A percentile compares a stretch with the other conserved stretches of the same genome.
Conservation (phyloP, 1,284 basidiomycete species). For the Puccinia hordei region DNA sequence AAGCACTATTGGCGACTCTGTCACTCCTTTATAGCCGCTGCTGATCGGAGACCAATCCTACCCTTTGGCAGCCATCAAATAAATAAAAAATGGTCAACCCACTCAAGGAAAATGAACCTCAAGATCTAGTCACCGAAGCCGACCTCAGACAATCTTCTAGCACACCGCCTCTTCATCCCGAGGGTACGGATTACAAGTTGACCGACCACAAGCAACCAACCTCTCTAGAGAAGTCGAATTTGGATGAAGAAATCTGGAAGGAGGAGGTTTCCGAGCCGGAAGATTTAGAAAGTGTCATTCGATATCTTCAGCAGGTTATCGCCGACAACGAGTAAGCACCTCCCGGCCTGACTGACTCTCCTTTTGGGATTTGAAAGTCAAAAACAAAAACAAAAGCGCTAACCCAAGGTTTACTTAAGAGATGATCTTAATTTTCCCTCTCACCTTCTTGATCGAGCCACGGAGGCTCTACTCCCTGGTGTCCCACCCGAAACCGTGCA, state of each 20-base stretch:
- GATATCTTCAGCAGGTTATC: slow-evolving; percentile 32
- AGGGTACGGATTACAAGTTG: background rate
- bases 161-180: background rate
- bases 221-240: background rate
- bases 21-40: background rate
- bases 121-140: background rate
- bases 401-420: background rate
- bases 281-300: slow-evolving; percentile 33
- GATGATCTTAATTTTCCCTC: slow-evolving; percentile 46
- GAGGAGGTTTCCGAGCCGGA: slow-evolving; percentile 40
- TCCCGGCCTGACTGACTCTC: background rate
- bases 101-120: background rate
- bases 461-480: slow-evolving; percentile 37
- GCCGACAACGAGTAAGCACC: slow-evolving; percentile 38
- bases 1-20: background rate
- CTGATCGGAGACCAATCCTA: too few relatives aligned
- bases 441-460: slow-evolving; percentile 8
- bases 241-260: slow-evolving; percentile 35
- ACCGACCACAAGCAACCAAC: background rate
- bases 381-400: background rate
- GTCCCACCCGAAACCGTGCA: slow-evolving; percentile 25
- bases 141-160: background rate
- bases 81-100: background rate
- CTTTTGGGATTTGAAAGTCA: background rate
- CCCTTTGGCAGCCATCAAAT: background rate